Base-by-base conservation (phyloP, 2,329 filamentous ascomycete species). In the Fusarium sp. region DNA sequence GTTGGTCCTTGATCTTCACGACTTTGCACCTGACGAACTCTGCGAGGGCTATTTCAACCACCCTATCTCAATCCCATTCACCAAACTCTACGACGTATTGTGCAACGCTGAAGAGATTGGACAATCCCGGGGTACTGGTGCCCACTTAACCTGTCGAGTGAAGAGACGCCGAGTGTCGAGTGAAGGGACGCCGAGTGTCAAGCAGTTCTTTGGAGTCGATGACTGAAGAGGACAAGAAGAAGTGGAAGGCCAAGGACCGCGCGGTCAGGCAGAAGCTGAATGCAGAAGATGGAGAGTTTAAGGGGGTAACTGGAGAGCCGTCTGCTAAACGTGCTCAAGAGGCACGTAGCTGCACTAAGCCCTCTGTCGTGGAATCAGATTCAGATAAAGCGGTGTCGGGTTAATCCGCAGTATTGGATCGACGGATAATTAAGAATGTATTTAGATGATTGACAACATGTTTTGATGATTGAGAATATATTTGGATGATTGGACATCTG, bases 201-300 rank as follows among this genome's bases (percentile, higher is more conserved):
- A 23, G 23, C 23, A 23, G 23, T 23, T 13, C 11, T 12, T 2
- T 18, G 10, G 7, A 27, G 7, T 5, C 23, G 4, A 18, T 18
- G 0, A 8, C 13, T 2, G 5, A 6, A 7, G 6, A 17, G 5
- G 7, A 6, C 0, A n/a, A 5, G 23, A 27, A 45, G 11, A 6
- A 3, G 10, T 18, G 17, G 11, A 11, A 18, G 15, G 3, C 18
- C 6, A 2, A 7, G 3, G 3, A 17, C 20, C 13, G 2, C 3
- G 18, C 8, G 13, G 9, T 3, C 4, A 20, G 3, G 27, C 27
- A 1, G 1, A 32, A 3, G 3, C 7, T 6, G 9, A 20, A 49
- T 23, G 30, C 30, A 6, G 14, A 18, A 0, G 7, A 18, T 7
- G n/a, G 11, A 3, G 46, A 18, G 15, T 0, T 1, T 11, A 13